phyloP scores from a whole-genome alignment of 805 yeast genomes.

The Saccharomycopsis babjevae region DNA sequence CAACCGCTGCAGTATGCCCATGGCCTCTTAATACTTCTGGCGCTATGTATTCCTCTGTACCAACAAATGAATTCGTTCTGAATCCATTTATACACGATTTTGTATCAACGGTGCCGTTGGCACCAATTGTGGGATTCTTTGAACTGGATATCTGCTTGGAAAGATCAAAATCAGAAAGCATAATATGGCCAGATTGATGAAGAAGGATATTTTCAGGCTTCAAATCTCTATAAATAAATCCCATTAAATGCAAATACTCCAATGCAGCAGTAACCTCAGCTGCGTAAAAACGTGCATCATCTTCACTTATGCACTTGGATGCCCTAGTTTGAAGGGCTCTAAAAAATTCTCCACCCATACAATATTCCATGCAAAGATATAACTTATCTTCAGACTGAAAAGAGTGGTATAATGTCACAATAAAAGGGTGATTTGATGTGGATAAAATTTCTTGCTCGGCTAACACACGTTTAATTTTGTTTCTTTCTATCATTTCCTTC shows the following conservation, averaged over 20 bases:
- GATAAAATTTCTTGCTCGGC: slow-evolving; percentile 97
- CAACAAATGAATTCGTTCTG: slow-evolving; percentile 95
- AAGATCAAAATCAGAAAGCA: slow-evolving; percentile 93
- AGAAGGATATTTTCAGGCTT: slow-evolving; percentile 92
- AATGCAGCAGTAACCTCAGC: slow-evolving; percentile 96
- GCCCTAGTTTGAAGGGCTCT: slow-evolving; percentile 88
- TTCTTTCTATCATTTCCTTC: slow-evolving; percentile 89
- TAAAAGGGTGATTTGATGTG: slow-evolving; percentile 93
- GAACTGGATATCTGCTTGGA: slow-evolving; percentile 77
- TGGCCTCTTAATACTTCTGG: slow-evolving; percentile 96
- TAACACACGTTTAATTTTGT: slow-evolving; percentile 85
- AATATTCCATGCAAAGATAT: slow-evolving; percentile 94
- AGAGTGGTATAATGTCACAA: slow-evolving; percentile 90
- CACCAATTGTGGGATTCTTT: slow-evolving; percentile 62
- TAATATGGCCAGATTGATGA: slow-evolving; percentile 96
- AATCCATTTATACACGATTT: slow-evolving; percentile 93
- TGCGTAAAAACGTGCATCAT: slow-evolving; percentile 87
- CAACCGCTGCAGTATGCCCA: slow-evolving; percentile 97
- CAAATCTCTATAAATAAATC: slow-evolving; percentile 90
- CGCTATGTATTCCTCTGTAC: slow-evolving; percentile 97
- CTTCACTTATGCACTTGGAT: slow-evolving; percentile 75
- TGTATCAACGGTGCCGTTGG: slow-evolving; percentile 70
- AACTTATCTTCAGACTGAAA: slow-evolving; percentile 89
- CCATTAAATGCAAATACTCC: slow-evolving; percentile 93
- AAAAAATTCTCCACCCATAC: slow-evolving; percentile 99